These are phyloP conservation scores for Tillandsia fasciculata DNA, from an alignment of 176 grass and related monocot genomes.

Conservation along the genomic window DNA sequence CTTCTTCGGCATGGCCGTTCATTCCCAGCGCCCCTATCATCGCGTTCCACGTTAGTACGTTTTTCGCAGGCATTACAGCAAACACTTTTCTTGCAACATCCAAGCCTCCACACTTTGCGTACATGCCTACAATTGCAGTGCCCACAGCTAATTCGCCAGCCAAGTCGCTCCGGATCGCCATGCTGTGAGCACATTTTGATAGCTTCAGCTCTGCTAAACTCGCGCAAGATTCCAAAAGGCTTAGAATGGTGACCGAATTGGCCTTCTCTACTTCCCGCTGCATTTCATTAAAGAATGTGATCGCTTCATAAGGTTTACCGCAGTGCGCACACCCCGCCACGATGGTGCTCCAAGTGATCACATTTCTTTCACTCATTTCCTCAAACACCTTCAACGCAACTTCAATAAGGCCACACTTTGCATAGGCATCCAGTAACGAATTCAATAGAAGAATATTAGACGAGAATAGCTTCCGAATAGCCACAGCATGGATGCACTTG, in stretches of 20 bases:
- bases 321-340: slow-evolving; percentile 21
- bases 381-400: slow-evolving; percentile 23
- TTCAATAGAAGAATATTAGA: slow-evolving; percentile 28
- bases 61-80: slow-evolving; percentile 23
- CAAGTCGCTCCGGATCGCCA: slow-evolving; percentile 27
- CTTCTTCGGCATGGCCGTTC: slow-evolving; percentile 33
- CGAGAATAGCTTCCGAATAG: slow-evolving; percentile 19
- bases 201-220: slow-evolving; percentile 18
- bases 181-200: slow-evolving; percentile 36
- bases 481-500: slow-evolving; percentile 30
- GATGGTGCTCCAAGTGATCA: slow-evolving; percentile 46
- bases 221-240: slow-evolving; percentile 37
- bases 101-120: slow-evolving; percentile 46
- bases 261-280: slow-evolving; percentile 12
- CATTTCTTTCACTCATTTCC: slow-evolving; percentile 22
- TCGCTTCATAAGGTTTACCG: slow-evolving; percentile 19
- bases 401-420: slow-evolving; percentile 31
- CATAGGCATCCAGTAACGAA: slow-evolving; percentile 46
- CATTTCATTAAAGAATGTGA: slow-evolving; percentile 24
- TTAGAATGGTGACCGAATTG: slow-evolving; percentile 41
- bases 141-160: slow-evolving; percentile 11
- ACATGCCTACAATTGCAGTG: slow-evolving; percentile 36
- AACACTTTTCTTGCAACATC: slow-evolving; percentile 31
- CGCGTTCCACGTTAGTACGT: slow-evolving; percentile 36
- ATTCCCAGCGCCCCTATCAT: slow-evolving; percentile 54